These are phyloP conservation scores for Trichosporon sp. DNA, from an alignment of 1,284 basidiomycete genomes.

Conservation along the genomic window DNA sequence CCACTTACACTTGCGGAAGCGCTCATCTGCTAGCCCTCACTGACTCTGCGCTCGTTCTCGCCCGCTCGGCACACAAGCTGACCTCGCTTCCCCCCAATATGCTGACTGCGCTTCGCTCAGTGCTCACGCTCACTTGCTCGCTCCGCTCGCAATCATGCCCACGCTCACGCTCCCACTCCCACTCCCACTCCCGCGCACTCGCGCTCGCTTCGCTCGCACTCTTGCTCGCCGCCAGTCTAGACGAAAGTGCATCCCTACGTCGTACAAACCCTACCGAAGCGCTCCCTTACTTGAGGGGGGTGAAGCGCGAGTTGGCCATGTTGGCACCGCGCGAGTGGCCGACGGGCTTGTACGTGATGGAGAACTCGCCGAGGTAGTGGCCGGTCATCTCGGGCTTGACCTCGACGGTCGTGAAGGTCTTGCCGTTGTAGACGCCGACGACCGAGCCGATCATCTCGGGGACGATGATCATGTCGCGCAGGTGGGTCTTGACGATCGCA, in stretches of 20 bases:
- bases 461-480: slow-evolving; percentile 99
- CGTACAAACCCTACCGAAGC: slow-evolving; percentile 24
- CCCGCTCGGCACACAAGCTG: too few species aligned
- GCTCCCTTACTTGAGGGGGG: slow-evolving; percentile 53
- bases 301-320: slow-evolving; percentile 61
- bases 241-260: slow-evolving; percentile 27
- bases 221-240: neutral
- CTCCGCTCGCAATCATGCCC: too few species aligned
- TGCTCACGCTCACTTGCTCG: too few species aligned
- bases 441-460: slow-evolving; percentile 99
- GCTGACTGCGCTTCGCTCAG: too few species aligned
- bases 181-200: neutral
- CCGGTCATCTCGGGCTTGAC: slow-evolving; percentile 99
- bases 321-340: slow-evolving; percentile 97
- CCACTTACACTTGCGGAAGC: too few species aligned
- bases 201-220: neutral
- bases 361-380: slow-evolving; percentile 93
- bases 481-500: slow-evolving; percentile 95
- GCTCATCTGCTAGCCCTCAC: too few species aligned
- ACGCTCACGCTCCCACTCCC: too few species aligned
- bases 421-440: slow-evolving; percentile 79
- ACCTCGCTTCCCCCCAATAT: too few species aligned
- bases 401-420: slow-evolving; percentile 95
- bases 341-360: slow-evolving; percentile 94
- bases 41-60: too few species aligned